phyloP scores from a whole-genome alignment of 2,329 filamentous ascomycete species.

The Fusarium miscanthi region DNA sequence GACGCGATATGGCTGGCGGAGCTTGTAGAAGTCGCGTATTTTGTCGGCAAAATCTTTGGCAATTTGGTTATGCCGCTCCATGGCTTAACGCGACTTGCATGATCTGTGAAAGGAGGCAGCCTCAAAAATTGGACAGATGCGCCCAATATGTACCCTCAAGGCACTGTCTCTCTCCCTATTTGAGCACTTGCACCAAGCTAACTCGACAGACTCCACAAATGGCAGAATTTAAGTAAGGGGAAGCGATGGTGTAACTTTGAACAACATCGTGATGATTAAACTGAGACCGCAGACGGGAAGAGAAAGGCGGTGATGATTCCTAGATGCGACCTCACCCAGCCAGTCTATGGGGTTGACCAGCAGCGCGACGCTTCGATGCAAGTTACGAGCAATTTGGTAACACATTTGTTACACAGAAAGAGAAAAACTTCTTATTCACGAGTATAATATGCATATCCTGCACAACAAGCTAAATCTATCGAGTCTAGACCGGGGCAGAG shows the following conservation, averaged over 20 bases:
- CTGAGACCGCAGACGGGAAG: not conserved
- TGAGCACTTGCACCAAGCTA: not conserved
- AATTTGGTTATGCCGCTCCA: constrained; percentile 60
- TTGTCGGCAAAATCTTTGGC: constrained; percentile 57
- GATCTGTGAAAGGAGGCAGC: rapidly evolving
- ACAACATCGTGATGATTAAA: rapidly evolving
- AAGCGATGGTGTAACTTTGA: not conserved
- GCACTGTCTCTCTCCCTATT: rapidly evolving
- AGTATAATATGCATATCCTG: not conserved
- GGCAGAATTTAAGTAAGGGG: rapidly evolving
- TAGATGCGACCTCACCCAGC: not conserved
- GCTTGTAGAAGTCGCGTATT: constrained; percentile 57
- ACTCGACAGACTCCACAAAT: too few species aligned
- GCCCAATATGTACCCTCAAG: not conserved
- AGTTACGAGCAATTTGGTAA: too few species aligned
- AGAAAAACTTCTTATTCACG: rapidly evolving
- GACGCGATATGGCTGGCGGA: constrained; percentile 71
- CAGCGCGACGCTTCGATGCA: not conserved
- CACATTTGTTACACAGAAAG: not conserved
- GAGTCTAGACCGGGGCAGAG: not conserved
- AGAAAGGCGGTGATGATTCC: not conserved
- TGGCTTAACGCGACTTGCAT: constrained; percentile 7
- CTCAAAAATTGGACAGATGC: rapidly evolving
- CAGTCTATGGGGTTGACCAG: rapidly evolving
- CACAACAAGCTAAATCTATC: not conserved